phyloP scores from a whole-genome alignment of 2,329 filamentous ascomycete genomes.

The Neofusicoccum laricinum region DNA sequence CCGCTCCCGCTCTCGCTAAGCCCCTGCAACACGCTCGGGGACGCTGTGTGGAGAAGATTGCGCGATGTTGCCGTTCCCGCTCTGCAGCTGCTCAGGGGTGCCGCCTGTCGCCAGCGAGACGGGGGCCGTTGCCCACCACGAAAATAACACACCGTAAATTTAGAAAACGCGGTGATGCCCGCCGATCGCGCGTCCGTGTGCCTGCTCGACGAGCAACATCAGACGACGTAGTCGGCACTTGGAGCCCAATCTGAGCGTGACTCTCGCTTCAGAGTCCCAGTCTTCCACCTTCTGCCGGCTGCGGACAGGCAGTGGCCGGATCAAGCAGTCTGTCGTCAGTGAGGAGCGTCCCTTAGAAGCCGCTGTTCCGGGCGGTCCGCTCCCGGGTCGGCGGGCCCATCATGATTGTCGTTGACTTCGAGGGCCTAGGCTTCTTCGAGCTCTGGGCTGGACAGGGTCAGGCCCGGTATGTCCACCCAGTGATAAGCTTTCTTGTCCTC shows the following conservation, averaged over 20 bases:
- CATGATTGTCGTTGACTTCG: background rate
- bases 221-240: too few species aligned
- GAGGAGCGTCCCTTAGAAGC: background rate
- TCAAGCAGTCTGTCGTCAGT: background rate
- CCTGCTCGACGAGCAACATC: background rate
- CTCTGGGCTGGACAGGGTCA: slow-evolving; percentile 1
- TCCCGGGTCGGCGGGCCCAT: background rate
- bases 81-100: background rate
- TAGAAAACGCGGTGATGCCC: background rate
- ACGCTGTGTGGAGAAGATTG: slow-evolving; percentile 13
- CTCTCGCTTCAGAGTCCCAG: background rate
- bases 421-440: background rate
- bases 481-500: slow-evolving; percentile 1
- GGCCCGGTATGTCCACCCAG: background rate
- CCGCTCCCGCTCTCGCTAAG: slow-evolving; percentile 13
- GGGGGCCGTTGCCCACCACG: background rate
- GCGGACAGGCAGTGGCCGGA: background rate
- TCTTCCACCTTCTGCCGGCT: background rate
- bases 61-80: slow-evolving; percentile 13
- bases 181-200: background rate
- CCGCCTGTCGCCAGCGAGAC: background rate
- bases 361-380: slow-evolving; percentile 3
- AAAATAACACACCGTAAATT: background rate
- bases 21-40: slow-evolving; percentile 1
- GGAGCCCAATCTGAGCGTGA: background rate